These are phyloP conservation scores for Nannizziopsis barbatae DNA, from an alignment of 2,329 filamentous ascomycete species.

Conservation along the genomic window DNA sequence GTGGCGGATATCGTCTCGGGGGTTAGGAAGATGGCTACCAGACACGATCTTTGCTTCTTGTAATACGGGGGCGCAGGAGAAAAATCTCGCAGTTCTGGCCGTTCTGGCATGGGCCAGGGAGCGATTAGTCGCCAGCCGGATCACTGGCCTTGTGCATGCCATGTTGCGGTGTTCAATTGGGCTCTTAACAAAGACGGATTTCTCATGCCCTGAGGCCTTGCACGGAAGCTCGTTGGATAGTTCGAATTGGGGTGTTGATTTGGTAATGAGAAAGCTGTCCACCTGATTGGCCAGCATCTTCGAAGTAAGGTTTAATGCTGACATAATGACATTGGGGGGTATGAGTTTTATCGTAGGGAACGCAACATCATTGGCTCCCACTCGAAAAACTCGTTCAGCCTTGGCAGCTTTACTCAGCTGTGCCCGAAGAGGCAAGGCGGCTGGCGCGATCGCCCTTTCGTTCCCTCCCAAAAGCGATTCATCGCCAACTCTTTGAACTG, in stretches of 20 bases:
- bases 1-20: slow-evolving; percentile 49
- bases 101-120: slow-evolving; percentile 29
- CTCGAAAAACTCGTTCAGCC: not conserved
- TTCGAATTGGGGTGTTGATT: slow-evolving; percentile 1
- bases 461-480: slow-evolving; percentile 9
- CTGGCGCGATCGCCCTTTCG: slow-evolving; percentile 16
- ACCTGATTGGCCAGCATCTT: slow-evolving; percentile 5
- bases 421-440: slow-evolving; percentile 9
- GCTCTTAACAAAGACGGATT: slow-evolving; percentile 1
- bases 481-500: not conserved
- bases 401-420: slow-evolving; percentile 11
- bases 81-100: slow-evolving; percentile 25
- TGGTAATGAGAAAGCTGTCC: not conserved
- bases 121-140: slow-evolving; percentile 34
- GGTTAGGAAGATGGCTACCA: slow-evolving; percentile 50
- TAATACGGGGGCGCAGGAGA: slow-evolving; percentile 27
- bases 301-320: not conserved
- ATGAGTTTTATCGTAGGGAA: slow-evolving; percentile 5
- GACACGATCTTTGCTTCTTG: slow-evolving; percentile 43
- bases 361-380: slow-evolving; percentile 4
- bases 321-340: slow-evolving; percentile 7
- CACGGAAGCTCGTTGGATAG: not conserved
- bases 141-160: slow-evolving; percentile 36
- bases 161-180: slow-evolving; percentile 30
- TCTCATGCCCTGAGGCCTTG: not conserved